Conservation (phyloP, 2,329 filamentous ascomycete genomes). For the Clarireedia homoeocarpa region DNA sequence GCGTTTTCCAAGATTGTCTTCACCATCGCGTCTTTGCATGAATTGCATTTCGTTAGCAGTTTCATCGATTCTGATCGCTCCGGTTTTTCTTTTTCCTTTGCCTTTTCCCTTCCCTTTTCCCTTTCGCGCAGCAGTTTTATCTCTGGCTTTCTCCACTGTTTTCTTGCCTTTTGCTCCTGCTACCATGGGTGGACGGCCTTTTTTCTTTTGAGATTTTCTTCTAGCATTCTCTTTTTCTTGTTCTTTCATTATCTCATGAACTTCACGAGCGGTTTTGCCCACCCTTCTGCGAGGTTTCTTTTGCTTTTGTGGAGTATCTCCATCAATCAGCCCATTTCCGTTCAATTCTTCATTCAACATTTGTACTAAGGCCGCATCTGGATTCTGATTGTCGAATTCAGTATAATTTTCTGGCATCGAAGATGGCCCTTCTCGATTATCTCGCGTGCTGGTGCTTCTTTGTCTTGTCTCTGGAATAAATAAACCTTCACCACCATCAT, state of each 20-base stretch:
- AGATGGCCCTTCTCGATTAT: conserved; percentile 5
- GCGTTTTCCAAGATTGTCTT: conserved; percentile 16
- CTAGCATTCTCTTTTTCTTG: conserved; percentile 16
- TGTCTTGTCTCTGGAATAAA: conserved; percentile 14
- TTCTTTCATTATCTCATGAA: conserved; percentile 6
- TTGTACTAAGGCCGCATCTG: not conserved
- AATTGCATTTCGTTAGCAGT: not conserved
- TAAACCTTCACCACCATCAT: conserved; percentile 11
- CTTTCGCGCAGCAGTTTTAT: not conserved
- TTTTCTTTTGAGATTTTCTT: conserved; percentile 17
- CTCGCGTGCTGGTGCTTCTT: not conserved
- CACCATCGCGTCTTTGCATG: not conserved
- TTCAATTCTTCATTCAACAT: conserved; percentile 15
- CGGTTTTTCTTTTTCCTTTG: conserved; percentile 8
- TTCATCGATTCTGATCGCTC: not conserved
- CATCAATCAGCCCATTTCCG: not conserved
- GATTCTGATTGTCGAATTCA: not conserved
- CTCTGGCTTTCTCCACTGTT: conserved; percentile 1
- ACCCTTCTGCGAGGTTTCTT: conserved; percentile 16
- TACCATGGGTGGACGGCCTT: not conserved
- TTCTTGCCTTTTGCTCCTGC: not conserved
- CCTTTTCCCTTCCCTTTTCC: conserved; percentile 12
- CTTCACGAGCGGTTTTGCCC: conserved; percentile 19
- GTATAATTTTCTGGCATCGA: not conserved
- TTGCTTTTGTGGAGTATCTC: conserved; percentile 2